Evolutionary conservation across 202 grass and related monocot species (phyloP), one percentile per base, ranked within the genome.

Genomic region (Panicum virgatum): DNA sequence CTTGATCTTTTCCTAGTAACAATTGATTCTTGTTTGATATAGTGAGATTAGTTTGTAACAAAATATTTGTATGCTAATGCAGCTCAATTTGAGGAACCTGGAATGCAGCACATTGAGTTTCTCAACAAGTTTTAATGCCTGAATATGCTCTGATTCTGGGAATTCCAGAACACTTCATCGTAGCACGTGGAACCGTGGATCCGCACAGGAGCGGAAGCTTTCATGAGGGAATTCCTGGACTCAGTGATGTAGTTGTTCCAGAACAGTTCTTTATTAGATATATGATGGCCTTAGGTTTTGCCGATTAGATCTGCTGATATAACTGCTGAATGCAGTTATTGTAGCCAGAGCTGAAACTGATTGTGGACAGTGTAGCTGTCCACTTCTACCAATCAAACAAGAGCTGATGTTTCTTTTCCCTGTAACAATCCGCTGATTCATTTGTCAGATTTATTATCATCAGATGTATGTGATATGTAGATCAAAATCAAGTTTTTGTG

Each of bases 1-100:
- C 51, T 6, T 87, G 12, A 18, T 67, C 25, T 44, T 69, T 78
- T 39, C 19, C 46, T 54, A 66, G n/a, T 71, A 76, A 22, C 7
- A 12, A 27, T 29, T 18, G 18, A 5, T 58, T 58, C 3, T 73
- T 20, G 1, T 66, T 64, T 22, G 37, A 42, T 75, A n/a, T 29
- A 18, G 7, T 19, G 5, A 68, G 6, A 40, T 67, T 15, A 19
- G 10, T 84, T 81, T 51, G 37, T 83, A 43, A 84, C 51, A 77
- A 75, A 64, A 58, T 74, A 60, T 48, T 6, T 75, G 7, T 72
- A 74, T 88, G 19, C 66, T 77, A 73, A 75, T 88, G 43, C 92
- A 98, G 96, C 80, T 98, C 70, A 98, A 98, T 87, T 76, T 98
- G 66, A 88, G 90, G 86, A 98, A 90, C 87, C 46, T 98, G 83